Conservation (phyloP, 352 stramenopile genomes). For the Globisporangium viniferum region DNA sequence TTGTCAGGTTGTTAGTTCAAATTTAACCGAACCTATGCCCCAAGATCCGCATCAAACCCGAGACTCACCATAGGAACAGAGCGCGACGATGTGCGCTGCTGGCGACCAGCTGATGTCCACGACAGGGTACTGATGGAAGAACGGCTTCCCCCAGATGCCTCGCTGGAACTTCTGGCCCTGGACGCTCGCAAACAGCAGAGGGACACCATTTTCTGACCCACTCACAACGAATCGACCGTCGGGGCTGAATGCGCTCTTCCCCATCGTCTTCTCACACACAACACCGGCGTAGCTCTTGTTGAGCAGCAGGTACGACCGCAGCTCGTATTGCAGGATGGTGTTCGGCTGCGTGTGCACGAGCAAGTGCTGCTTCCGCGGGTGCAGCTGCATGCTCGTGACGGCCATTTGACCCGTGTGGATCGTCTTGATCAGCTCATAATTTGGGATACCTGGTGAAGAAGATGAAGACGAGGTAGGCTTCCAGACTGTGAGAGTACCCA, state of each 20-base stretch:
- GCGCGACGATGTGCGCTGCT: constrained; percentile 54
- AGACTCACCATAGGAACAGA: constrained; percentile 52
- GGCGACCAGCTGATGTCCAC: constrained; percentile 62
- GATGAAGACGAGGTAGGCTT: not conserved
- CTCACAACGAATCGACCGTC: constrained; percentile 64
- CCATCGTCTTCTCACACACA: constrained; percentile 37
- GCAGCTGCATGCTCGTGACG: constrained; percentile 55
- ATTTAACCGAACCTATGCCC: not conserved
- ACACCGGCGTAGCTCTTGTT: constrained; percentile 68
- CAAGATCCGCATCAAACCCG: not conserved
- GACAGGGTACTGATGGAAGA: constrained; percentile 52
- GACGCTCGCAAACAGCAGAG: constrained; percentile 50
- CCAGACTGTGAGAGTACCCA: constrained; percentile 52
- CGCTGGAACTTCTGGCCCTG: constrained; percentile 41
- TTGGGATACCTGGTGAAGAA: not conserved
- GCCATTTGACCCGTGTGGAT: constrained; percentile 45
- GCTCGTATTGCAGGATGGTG: constrained; percentile 63
- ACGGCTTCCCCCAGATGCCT: constrained; percentile 50
- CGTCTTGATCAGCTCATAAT: constrained; percentile 46
- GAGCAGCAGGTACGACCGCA: constrained; percentile 68
- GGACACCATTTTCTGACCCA: constrained; percentile 60
- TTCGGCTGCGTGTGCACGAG: constrained; percentile 65
- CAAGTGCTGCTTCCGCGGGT: constrained; percentile 64
- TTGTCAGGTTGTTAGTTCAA: not conserved
- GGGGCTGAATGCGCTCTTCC: constrained; percentile 55